Percentiles rank a stretch among this genome's conserved stretches.
These are phyloP conservation scores for Monosporascus sp. DNA, from an alignment of 2,329 filamentous ascomycete species.

Conservation along the genomic window DNA sequence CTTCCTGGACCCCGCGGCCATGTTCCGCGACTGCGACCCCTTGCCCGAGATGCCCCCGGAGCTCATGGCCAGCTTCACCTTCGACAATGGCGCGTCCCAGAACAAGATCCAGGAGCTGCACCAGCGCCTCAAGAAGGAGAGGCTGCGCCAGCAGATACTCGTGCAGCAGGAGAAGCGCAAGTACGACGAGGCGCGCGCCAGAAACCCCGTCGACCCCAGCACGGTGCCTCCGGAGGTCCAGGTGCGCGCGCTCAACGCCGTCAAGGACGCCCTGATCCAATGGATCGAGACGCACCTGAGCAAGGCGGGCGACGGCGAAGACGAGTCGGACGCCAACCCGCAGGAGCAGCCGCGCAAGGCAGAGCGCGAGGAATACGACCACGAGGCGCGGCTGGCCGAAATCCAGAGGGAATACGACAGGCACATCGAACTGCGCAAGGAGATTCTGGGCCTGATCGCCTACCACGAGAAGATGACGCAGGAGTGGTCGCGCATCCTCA, in stretches of 20 bases:
- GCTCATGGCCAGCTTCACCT: constrained; percentile 44
- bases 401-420: constrained; percentile 50
- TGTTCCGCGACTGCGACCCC: constrained; percentile 39
- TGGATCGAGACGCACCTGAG: constrained; percentile 62
- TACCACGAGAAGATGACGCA: constrained; percentile 15
- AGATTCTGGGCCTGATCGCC: constrained; percentile 38
- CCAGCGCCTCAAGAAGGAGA: constrained; percentile 51
- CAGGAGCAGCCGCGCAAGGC: constrained; percentile 6
- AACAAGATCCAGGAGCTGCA: constrained; percentile 43
- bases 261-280: constrained; percentile 55
- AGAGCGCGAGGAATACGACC: constrained; percentile 19
- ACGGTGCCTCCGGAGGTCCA: constrained; percentile 33
- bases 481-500: constrained; percentile 3
- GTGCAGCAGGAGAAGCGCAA: constrained; percentile 52
- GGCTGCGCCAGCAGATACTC: constrained; percentile 52
- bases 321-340: constrained; percentile 14
- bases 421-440: constrained; percentile 46
- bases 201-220: constrained; percentile 30
- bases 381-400: constrained; percentile 36
- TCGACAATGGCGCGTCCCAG: constrained; percentile 32
- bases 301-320: constrained; percentile 39
- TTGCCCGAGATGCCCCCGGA: constrained; percentile 49
- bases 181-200: constrained; percentile 42
- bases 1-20: constrained; percentile 43
- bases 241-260: constrained; percentile 48